Evolutionary conservation across 495 filamentous ascomycete genomes (phyloP).

Genomic region (Cercophora samala): DNA sequence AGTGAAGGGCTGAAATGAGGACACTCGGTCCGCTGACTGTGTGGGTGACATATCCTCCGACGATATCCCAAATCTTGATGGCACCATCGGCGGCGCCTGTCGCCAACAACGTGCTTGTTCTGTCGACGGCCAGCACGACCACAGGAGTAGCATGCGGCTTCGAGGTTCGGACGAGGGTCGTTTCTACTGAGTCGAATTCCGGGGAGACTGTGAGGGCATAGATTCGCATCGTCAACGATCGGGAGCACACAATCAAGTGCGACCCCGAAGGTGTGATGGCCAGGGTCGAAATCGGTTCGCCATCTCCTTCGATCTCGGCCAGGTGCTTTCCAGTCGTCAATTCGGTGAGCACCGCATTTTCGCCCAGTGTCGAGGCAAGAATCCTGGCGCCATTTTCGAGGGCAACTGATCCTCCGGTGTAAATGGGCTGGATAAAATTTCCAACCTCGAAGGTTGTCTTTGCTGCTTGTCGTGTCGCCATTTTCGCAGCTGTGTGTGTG

Average conservation of each 20-base stretch:
- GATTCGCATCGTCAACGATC: constrained; percentile 90
- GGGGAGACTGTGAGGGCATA: constrained; percentile 66
- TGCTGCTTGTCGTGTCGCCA: constrained; percentile 50
- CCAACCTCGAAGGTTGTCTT: constrained; percentile 84
- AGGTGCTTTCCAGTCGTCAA: constrained; percentile 78
- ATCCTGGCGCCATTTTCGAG: constrained; percentile 78
- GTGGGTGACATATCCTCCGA: constrained; percentile 86
- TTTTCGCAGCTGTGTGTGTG: constrained; percentile 23
- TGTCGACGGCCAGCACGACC: constrained; percentile 75
- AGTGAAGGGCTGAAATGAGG: constrained; percentile 83
- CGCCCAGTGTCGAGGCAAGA: constrained; percentile 79
- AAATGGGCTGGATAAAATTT: constrained; percentile 84
- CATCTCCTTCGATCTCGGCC: constrained; percentile 89
- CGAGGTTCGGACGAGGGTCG: constrained; percentile 69
- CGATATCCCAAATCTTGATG: constrained; percentile 96
- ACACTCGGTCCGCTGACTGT: constrained; percentile 91
- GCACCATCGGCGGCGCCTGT: constrained; percentile 88
- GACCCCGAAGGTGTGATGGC: constrained; percentile 84
- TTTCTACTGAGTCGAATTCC: constrained; percentile 53
- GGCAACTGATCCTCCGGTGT: constrained; percentile 84
- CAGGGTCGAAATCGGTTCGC: constrained; percentile 83
- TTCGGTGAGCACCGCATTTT: constrained; percentile 86
- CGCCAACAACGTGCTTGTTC: constrained; percentile 82
- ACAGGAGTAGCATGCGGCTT: constrained; percentile 92
- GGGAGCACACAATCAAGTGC: constrained; percentile 84